Evolutionary conservation across 2,329 filamentous ascomycete genomes (phyloP).

Genomic region (Aspergillus ochraceus): DNA sequence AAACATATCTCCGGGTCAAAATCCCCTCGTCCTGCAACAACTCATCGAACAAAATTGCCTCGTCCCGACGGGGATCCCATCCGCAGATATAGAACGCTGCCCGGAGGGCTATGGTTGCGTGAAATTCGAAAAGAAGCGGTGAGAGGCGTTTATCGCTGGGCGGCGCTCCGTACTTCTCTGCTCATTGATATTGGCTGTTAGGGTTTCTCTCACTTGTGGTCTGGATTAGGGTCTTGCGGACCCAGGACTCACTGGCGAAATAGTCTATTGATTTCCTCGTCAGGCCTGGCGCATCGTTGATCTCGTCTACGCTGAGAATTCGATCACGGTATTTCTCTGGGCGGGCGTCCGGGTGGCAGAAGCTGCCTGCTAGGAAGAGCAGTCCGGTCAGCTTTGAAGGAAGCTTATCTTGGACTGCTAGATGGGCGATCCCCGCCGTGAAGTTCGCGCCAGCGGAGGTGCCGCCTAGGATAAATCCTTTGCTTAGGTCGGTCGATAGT

Average conservation of each 20-base stretch:
- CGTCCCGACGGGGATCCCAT: conserved; percentile 51
- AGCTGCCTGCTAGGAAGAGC: conserved; percentile 48
- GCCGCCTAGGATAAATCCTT: conserved; percentile 53
- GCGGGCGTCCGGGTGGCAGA: conserved; percentile 43
- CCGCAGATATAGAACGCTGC: conserved; percentile 52
- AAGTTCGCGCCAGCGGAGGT: conserved; percentile 56
- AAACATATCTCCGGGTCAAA: conserved; percentile 44
- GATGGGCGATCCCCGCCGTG: conserved; percentile 47
- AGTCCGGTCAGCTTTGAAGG: conserved; percentile 47
- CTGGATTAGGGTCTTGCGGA: too few relatives aligned
- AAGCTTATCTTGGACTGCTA: conserved; percentile 39
- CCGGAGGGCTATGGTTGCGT: conserved; percentile 30
- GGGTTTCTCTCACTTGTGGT: too few relatives aligned
- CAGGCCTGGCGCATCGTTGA: conserved; percentile 24
- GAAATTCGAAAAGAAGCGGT: conserved; percentile 35
- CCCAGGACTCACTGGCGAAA: conserved; percentile 21
- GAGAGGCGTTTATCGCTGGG: conserved; percentile 42
- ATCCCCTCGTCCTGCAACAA: conserved; percentile 38
- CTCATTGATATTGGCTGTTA: background rate
- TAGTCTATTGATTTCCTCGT: conserved; percentile 41
- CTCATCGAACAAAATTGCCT: conserved; percentile 50
- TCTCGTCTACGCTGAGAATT: conserved; percentile 40
- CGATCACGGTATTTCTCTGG: conserved; percentile 39
- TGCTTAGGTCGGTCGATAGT: conserved; percentile 43
- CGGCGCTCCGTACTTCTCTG: conserved; percentile 27